These are phyloP conservation scores for Spiromastix sp. DNA, from an alignment of 2,329 filamentous ascomycete genomes.

Conservation along the genomic window DNA sequence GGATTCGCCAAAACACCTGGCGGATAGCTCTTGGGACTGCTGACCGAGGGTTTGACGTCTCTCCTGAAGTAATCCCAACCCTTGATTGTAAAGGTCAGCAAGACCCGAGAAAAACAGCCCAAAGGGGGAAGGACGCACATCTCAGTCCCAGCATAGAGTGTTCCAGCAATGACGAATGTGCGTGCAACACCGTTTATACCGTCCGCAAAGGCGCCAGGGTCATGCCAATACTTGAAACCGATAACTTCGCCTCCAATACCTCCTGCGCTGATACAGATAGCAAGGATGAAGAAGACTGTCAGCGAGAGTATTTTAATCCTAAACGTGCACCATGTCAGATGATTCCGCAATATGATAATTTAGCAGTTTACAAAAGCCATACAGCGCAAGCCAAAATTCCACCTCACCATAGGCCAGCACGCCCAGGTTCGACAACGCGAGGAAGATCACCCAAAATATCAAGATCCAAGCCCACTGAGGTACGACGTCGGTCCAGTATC, in stretches of 20 bases:
- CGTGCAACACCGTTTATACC: slow-evolving; percentile 26
- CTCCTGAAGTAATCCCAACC: slow-evolving; percentile 27
- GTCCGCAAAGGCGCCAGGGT: slow-evolving; percentile 25
- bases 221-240: slow-evolving; percentile 29
- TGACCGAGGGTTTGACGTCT: slow-evolving; percentile 32
- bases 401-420: slow-evolving; percentile 44
- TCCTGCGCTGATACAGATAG: slow-evolving; percentile 24
- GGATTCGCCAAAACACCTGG: slow-evolving; percentile 32
- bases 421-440: slow-evolving; percentile 30
- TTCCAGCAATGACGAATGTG: slow-evolving; percentile 25
- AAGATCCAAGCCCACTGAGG: slow-evolving; percentile 39
- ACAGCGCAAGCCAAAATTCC: slow-evolving; percentile 36
- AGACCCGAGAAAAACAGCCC: background rate
- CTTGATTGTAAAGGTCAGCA: slow-evolving; percentile 12
- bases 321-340: background rate
- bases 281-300: slow-evolving; percentile 23
- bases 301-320: slow-evolving; percentile 25
- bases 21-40: slow-evolving; percentile 36
- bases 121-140: slow-evolving; percentile 14
- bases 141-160: slow-evolving; percentile 25
- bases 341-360: background rate
- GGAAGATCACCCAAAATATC: slow-evolving; percentile 37
- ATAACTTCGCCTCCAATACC: slow-evolving; percentile 21
- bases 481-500: slow-evolving; percentile 35
- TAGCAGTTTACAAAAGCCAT: slow-evolving; percentile 8